These are phyloP conservation scores for Scleroderma citrinum DNA, from an alignment of 768 basidiomycete species.

Conservation along the genomic window DNA sequence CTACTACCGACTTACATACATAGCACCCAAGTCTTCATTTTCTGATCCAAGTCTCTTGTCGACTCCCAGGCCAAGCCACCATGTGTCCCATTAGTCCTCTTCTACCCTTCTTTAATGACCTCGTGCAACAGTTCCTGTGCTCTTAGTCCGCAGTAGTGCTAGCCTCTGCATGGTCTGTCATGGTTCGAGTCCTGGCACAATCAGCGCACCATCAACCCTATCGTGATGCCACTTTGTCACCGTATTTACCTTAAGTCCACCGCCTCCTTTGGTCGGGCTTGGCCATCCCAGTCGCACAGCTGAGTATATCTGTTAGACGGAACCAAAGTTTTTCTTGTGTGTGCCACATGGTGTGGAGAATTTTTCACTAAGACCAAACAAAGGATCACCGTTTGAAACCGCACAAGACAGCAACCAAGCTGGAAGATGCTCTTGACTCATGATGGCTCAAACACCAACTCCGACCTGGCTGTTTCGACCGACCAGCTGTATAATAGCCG, in stretches of 20 bases:
- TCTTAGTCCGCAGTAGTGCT: slow-evolving; percentile 3
- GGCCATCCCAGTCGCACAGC: not conserved
- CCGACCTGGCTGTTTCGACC: no score
- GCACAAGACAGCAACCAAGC: no score
- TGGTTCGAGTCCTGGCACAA: not conserved
- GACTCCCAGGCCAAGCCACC: not conserved
- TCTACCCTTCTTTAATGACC: not conserved
- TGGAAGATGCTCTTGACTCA: no score
- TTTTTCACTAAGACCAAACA: no score
- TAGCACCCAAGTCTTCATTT: no score
- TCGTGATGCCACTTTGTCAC: not conserved
- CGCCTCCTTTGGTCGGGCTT: not conserved
- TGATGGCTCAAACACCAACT: no score
- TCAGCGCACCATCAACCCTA: not conserved
- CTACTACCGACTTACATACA: no score
- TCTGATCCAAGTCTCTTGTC: not conserved
- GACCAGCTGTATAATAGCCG: no score
- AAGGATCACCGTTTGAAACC: no score
- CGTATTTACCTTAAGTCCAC: slow-evolving; percentile 11
- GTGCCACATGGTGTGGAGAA: no score
- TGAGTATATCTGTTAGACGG: not conserved
- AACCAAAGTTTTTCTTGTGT: no score
- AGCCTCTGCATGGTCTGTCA: not conserved
- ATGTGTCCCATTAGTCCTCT: not conserved
- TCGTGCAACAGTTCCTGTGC: not conserved